phyloP scores from a whole-genome alignment of 208 protist genomes.

The Sergeia podlipaevii region DNA sequence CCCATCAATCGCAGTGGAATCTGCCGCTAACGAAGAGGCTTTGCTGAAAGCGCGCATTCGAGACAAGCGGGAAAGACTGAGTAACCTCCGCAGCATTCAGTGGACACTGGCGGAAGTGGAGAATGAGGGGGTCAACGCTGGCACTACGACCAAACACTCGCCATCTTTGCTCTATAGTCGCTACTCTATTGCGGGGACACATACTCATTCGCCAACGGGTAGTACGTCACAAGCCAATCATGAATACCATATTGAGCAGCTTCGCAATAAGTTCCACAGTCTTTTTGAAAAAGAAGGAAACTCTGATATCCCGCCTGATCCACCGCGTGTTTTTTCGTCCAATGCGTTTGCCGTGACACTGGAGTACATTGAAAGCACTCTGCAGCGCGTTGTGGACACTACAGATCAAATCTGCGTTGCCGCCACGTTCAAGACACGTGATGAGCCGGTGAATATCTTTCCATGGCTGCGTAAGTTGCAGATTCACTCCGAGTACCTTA shows the following conservation, averaged over 20 bases:
- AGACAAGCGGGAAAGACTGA: slow-evolving; percentile 30
- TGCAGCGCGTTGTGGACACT: slow-evolving; percentile 33
- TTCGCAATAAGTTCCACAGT: slow-evolving; percentile 10
- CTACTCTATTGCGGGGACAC: no score
- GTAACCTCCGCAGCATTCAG: slow-evolving; percentile 50
- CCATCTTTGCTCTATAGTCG: no score
- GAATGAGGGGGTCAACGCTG: slow-evolving; percentile 17
- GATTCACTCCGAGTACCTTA: slow-evolving; percentile 34
- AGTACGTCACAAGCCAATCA: not conserved
- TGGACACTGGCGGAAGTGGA: slow-evolving; percentile 34
- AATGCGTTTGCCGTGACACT: slow-evolving; percentile 49
- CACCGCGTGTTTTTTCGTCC: slow-evolving; percentile 51
- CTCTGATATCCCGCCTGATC: slow-evolving; percentile 20
- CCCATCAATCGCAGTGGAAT: not conserved
- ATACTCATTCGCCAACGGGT: no score
- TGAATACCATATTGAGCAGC: not conserved
- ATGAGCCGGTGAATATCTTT: slow-evolving; percentile 26
- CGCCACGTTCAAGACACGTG: slow-evolving; percentile 37
- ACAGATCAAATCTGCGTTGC: slow-evolving; percentile 68
- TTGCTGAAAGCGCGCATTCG: slow-evolving; percentile 12
- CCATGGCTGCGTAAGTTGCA: slow-evolving; percentile 30
- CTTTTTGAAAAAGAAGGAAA: slow-evolving; percentile 11
- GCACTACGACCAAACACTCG: no score
- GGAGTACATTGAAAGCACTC: slow-evolving; percentile 43
- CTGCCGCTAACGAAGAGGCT: slow-evolving; percentile 4